These are phyloP conservation scores for Prunus dulcis DNA, from an alignment of 306 rosid genomes.

Conservation along the genomic window DNA sequence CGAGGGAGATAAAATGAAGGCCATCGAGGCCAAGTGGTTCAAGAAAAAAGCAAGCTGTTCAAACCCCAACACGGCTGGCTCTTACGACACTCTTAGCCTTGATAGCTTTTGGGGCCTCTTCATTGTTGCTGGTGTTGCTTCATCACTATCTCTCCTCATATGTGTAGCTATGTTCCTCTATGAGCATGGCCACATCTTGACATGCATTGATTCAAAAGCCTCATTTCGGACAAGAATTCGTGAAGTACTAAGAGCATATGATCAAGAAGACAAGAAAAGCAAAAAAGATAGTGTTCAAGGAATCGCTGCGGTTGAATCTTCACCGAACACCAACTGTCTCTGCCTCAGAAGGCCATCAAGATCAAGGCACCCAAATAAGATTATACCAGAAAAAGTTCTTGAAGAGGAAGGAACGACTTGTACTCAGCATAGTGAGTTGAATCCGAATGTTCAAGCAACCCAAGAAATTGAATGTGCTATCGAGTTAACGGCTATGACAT, in stretches of 20 bases:
- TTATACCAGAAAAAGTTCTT: neutral
- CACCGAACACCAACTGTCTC: neutral
- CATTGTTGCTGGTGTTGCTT: slow-evolving; percentile 40
- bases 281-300: neutral
- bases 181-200: slow-evolving; percentile 27
- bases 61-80: slow-evolving; percentile 3
- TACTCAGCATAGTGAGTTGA: neutral
- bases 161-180: slow-evolving; percentile 27
- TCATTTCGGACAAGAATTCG: slow-evolving; percentile 32
- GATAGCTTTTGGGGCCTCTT: slow-evolving; percentile 59
- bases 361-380: neutral
- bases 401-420: neutral
- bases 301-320: neutral
- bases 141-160: slow-evolving; percentile 28
- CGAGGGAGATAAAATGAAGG: neutral
- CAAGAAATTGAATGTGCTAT: neutral
- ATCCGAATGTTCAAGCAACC: neutral
- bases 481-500: neutral
- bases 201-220: neutral
- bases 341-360: too few species aligned
- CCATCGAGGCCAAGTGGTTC: slow-evolving; percentile 30
- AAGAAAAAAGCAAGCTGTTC: slow-evolving; percentile 12
- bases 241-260: neutral
- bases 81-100: slow-evolving; percentile 38
- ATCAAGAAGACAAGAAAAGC: slow-evolving; percentile 1